A percentile compares a stretch with the other conserved stretches of the same genome.
These are phyloP conservation scores for Phylloporus arenicola DNA, from an alignment of 768 basidiomycete species.

Conservation along the genomic window DNA sequence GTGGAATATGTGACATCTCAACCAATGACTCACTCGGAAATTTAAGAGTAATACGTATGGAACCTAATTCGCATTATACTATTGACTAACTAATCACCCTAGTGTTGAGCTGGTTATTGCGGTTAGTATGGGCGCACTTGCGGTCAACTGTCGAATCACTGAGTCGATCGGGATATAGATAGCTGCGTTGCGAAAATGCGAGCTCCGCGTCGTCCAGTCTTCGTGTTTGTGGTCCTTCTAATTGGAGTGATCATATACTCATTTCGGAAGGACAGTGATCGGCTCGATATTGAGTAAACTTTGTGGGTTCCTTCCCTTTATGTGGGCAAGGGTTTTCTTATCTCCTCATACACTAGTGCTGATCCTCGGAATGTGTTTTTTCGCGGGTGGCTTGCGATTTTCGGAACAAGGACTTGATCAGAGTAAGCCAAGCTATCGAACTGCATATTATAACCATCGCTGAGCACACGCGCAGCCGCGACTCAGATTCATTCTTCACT, in stretches of 20 bases:
- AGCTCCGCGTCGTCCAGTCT: conserved; percentile 77
- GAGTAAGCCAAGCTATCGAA: conserved; percentile 40
- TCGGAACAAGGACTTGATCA: conserved; percentile 76
- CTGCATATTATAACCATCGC: background rate
- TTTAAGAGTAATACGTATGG: conserved; percentile 63
- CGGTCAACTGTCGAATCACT: background rate
- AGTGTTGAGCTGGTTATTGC: conserved; percentile 67
- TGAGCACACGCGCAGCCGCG: conserved; percentile 34
- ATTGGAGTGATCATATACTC: background rate
- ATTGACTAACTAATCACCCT: background rate
- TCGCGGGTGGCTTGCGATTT: conserved; percentile 73
- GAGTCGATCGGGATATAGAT: conserved; percentile 35
- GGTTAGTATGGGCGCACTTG: conserved; percentile 37
- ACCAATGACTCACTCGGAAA: background rate
- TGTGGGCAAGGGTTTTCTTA: conserved; percentile 5
- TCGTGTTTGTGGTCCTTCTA: conserved; percentile 45
- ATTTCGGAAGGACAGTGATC: conserved; percentile 47
- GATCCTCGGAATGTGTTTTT: conserved; percentile 88
- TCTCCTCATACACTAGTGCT: conserved; percentile 43
- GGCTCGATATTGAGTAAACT: conserved; percentile 82
- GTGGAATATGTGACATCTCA: conserved; percentile 8
- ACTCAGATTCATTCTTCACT: conserved; percentile 73
- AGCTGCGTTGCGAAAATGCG: conserved; percentile 75
- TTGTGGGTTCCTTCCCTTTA: conserved; percentile 32
- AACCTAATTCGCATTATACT: background rate